phyloP scores from a whole-genome alignment of 1,139 yeast species.

The Scheffersomyces cryptocercus region DNA sequence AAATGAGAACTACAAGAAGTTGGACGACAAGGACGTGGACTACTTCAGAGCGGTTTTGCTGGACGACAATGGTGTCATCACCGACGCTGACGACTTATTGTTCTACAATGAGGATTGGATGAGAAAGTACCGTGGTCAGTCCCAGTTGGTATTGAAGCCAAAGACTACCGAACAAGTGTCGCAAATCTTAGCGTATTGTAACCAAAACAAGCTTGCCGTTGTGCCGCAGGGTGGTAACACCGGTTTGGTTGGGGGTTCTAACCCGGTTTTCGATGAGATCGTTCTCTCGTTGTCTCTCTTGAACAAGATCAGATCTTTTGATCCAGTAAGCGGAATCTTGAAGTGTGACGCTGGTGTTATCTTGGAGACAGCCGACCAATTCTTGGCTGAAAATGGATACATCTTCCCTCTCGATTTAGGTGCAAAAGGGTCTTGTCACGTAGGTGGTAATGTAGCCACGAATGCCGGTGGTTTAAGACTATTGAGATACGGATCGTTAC shows the following conservation, averaged over 20 bases:
- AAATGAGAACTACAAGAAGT: slow-evolving; percentile 41
- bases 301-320: slow-evolving; percentile 82
- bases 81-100: slow-evolving; percentile 62
- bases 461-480: slow-evolving; percentile 95
- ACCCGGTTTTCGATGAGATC: slow-evolving; percentile 91
- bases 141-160: slow-evolving; percentile 81
- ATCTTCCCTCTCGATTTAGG: slow-evolving; percentile 95
- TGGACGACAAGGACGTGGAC: slow-evolving; percentile 59
- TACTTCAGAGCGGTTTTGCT: slow-evolving; percentile 60
- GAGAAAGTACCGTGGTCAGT: slow-evolving; percentile 90
- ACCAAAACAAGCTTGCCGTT: slow-evolving; percentile 73
- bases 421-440: slow-evolving; percentile 96
- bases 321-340: slow-evolving; percentile 77
- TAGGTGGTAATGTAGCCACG: slow-evolving; percentile 95
- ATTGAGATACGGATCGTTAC: slow-evolving; percentile 87
- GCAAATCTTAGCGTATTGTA: slow-evolving; percentile 77
- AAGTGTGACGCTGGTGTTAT: slow-evolving; percentile 92
- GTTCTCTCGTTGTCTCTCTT: slow-evolving; percentile 67
- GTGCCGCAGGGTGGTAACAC: slow-evolving; percentile 99
- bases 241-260: slow-evolving; percentile 93
- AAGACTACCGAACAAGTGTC: slow-evolving; percentile 79
- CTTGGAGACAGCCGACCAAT: slow-evolving; percentile 82
- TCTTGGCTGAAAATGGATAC: slow-evolving; percentile 75
- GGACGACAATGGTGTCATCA: slow-evolving; percentile 49
- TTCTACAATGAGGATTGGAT: slow-evolving; percentile 93